Percentiles rank a stretch among this genome's conserved stretches.
These are phyloP conservation scores for Penstemon eatonii DNA, from an alignment of 257 asterid genomes.

Conservation along the genomic window DNA sequence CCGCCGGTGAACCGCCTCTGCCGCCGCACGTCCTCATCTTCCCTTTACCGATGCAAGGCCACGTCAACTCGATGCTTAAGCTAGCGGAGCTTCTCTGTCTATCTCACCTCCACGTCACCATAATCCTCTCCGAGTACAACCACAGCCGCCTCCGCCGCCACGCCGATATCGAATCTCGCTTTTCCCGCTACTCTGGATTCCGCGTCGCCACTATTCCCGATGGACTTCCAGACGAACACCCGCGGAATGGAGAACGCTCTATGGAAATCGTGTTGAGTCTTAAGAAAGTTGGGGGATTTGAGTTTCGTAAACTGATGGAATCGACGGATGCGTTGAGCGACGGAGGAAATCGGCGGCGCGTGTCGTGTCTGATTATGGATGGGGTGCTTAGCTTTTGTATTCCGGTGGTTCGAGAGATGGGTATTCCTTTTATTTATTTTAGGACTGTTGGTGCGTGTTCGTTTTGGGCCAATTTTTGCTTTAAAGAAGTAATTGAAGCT, in stretches of 20 bases:
- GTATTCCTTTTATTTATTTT: slow-evolving; percentile 53
- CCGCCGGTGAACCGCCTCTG: too few species aligned
- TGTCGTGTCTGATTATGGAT: slow-evolving; percentile 51
- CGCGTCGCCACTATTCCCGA: slow-evolving; percentile 43
- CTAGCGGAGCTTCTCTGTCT: slow-evolving; percentile 60
- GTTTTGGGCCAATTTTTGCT: slow-evolving; percentile 55
- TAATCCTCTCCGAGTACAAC: slow-evolving; percentile 48
- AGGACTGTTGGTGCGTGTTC: slow-evolving; percentile 53
- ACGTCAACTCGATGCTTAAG: slow-evolving; percentile 60
- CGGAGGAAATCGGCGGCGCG: slow-evolving; percentile 35
- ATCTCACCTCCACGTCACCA: slow-evolving; percentile 48
- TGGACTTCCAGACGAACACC: slow-evolving; percentile 56
- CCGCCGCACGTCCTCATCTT: slow-evolving; percentile 57
- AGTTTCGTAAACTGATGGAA: slow-evolving; percentile 40
- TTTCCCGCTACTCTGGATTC: slow-evolving; percentile 45
- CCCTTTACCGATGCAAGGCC: slow-evolving; percentile 70
- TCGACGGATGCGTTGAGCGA: slow-evolving; percentile 32
- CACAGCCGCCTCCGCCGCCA: slow-evolving; percentile 48
- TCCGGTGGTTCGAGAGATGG: slow-evolving; percentile 54
- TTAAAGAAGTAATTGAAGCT: slow-evolving; percentile 45
- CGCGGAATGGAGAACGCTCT: slow-evolving; percentile 42
- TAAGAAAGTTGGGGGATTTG: slow-evolving; percentile 34
- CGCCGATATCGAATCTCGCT: slow-evolving; percentile 36
- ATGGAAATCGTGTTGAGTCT: slow-evolving; percentile 43
- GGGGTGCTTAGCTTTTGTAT: slow-evolving; percentile 47